These are phyloP conservation scores for Rhinocladiella similis DNA, from an alignment of 2,329 filamentous ascomycete genomes.

Conservation along the genomic window DNA sequence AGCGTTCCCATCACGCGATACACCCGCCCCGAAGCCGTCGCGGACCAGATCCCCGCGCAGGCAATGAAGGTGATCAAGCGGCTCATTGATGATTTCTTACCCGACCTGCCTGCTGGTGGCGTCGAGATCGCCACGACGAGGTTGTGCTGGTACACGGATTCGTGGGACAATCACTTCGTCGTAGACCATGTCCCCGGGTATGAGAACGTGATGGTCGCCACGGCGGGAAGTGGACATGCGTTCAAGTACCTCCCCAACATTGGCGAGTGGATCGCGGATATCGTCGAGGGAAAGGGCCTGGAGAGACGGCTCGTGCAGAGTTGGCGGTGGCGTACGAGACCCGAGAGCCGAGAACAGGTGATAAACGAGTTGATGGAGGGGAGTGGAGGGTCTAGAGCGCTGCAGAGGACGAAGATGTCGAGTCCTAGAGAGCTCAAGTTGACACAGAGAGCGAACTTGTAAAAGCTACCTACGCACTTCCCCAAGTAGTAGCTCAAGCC, in stretches of 20 bases:
- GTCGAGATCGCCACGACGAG: conserved; percentile 45
- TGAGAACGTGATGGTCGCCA: conserved; percentile 58
- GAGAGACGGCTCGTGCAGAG: conserved; percentile 32
- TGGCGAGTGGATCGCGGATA: conserved; percentile 55
- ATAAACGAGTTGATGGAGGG: conserved; percentile 31
- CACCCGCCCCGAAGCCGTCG: conserved; percentile 22
- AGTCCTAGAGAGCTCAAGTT: conserved; percentile 6
- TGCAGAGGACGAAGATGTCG: conserved; percentile 25
- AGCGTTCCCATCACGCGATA: conserved; percentile 46
- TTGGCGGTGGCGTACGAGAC: conserved; percentile 29
- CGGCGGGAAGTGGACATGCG: conserved; percentile 61
- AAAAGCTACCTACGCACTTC: not conserved
- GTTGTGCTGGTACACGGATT: conserved; percentile 61
- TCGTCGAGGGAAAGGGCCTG: conserved; percentile 43
- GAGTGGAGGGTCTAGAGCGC: conserved; percentile 15
- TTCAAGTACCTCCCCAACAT: conserved; percentile 64
- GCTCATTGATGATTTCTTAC: conserved; percentile 45
- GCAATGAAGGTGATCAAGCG: conserved; percentile 31
- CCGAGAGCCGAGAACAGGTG: conserved; percentile 13
- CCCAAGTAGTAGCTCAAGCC: no score
- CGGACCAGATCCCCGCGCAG: conserved; percentile 30
- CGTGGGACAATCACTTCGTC: conserved; percentile 56
- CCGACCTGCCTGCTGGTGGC: conserved; percentile 41
- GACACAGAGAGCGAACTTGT: not conserved
- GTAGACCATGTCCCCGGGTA: conserved; percentile 54